A percentile compares a stretch with the other conserved stretches of the same genome.
Evolutionary conservation across 306 rosid genomes (phyloP).

Genomic region (Cicer chorassanicum): DNA sequence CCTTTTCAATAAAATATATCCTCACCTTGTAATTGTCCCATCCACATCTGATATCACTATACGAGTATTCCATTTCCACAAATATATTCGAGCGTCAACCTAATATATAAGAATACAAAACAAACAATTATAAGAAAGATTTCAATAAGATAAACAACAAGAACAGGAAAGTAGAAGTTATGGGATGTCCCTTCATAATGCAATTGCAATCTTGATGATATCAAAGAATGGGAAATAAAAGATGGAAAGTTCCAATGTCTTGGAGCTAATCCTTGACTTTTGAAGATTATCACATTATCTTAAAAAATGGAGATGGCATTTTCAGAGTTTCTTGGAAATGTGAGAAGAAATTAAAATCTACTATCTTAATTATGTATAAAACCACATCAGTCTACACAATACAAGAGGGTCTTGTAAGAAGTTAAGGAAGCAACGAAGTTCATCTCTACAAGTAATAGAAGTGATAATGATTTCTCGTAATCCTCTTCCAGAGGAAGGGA

Average conservation of each 20-base stretch:
- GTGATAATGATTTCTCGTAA: not conserved
- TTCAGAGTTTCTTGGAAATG: not conserved
- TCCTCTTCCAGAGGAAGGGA: not conserved
- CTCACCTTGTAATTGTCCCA: slow-evolving; percentile 95
- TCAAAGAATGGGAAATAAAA: slow-evolving; percentile 5
- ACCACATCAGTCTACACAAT: not conserved
- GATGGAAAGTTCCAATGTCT: not conserved
- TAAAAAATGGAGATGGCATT: slow-evolving; percentile 1
- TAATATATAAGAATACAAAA: slow-evolving; percentile 39
- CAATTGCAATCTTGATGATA: not conserved
- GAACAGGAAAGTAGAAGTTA: not conserved
- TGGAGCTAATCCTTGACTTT: not conserved
- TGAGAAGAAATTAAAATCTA: not conserved
- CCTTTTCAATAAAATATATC: slow-evolving; percentile 37
- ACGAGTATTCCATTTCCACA: slow-evolving; percentile 96
- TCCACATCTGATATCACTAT: slow-evolving; percentile 97
- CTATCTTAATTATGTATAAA: not conserved
- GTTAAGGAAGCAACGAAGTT: not conserved
- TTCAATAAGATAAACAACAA: slow-evolving; percentile 22
- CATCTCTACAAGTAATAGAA: not conserved
- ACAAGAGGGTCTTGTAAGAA: not conserved
- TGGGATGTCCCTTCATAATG: not conserved
- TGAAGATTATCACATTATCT: not conserved
- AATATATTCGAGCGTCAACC: slow-evolving; percentile 87
- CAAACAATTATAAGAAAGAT: slow-evolving; percentile 19